A percentile compares a stretch with the other conserved stretches of the same genome.
Evolutionary conservation across 2,329 filamentous ascomycete genomes (phyloP).

Genomic region (Calonectria pteridis): DNA sequence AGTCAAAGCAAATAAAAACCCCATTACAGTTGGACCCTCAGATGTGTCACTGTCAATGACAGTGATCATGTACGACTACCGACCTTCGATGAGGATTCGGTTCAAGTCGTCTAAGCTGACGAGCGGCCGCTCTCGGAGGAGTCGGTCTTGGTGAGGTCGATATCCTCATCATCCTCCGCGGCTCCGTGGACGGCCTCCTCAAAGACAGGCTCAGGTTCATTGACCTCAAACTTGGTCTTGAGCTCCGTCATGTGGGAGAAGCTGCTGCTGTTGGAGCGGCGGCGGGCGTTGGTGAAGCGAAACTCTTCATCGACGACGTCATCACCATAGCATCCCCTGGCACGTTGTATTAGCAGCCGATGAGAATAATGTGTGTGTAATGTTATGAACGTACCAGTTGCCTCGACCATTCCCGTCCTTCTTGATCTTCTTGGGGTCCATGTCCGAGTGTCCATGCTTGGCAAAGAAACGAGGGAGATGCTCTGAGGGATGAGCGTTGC

Average conservation of each 20-base stretch:
- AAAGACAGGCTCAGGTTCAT: slow-evolving; percentile 91
- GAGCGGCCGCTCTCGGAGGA: slow-evolving; percentile 72
- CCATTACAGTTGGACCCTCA: slow-evolving; percentile 39
- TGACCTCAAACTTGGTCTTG: slow-evolving; percentile 96
- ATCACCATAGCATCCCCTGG: slow-evolving; percentile 85
- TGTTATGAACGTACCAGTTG: slow-evolving; percentile 80
- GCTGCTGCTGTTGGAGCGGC: slow-evolving; percentile 91
- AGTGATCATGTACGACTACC: slow-evolving; percentile 37
- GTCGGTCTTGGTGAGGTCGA: slow-evolving; percentile 68
- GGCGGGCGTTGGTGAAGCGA: slow-evolving; percentile 86
- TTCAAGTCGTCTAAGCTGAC: slow-evolving; percentile 59
- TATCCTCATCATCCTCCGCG: slow-evolving; percentile 64
- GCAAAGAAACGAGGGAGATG: slow-evolving; percentile 92
- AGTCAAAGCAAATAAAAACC: slow-evolving; percentile 29
- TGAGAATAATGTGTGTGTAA: not conserved
- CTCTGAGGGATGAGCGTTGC: slow-evolving; percentile 76
- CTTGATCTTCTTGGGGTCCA: slow-evolving; percentile 93
- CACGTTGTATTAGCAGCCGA: slow-evolving; percentile 32
- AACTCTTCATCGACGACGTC: slow-evolving; percentile 88
- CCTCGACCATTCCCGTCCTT: slow-evolving; percentile 94
- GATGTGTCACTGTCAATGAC: slow-evolving; percentile 47
- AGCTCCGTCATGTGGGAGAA: slow-evolving; percentile 80
- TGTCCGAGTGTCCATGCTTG: slow-evolving; percentile 84
- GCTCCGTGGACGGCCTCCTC: slow-evolving; percentile 87
- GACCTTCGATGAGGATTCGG: slow-evolving; percentile 26